Base-by-base conservation (phyloP, 441 rosid species). In the Breynia disticha region DNA sequence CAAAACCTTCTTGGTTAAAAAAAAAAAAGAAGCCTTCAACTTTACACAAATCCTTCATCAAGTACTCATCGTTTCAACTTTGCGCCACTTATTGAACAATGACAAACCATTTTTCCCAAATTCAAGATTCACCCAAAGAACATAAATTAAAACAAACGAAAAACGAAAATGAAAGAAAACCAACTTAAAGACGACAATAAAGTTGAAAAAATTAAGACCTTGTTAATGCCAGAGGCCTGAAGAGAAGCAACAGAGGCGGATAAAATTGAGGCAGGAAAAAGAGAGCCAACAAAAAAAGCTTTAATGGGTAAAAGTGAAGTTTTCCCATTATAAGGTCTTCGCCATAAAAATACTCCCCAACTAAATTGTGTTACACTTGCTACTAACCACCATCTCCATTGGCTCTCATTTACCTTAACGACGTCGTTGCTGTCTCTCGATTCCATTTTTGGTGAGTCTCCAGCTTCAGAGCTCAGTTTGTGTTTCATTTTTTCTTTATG, bases 231-330 rank as follows among this genome's bases (percentile, higher is more conserved):
- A 7, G 73, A 74, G 56, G 83, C 91, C 32, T 66, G 73, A 24
- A 89, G 79, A 53, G 67, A 59, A 32, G 82, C 80, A 56, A 79
- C 12, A 59, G 88, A 70, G 38, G 79, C 78, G 7, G 83, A 55
- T 56, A 86, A 81, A 35, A 74, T 67, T 22, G 86, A 75, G 37
- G 91, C 87, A 20, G 85, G 77, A 64, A 85, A 88, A n/a, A 88
- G 88, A 44, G 89, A 74, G 17, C 86, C 91, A 46, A 85, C 77
- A 3, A 76, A 82, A 35, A 78, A 78, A 52, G 89, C 93, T 69
- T 79, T 83, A 0, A 76, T n/a, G 17, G 90, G 86, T 90, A 86
- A 77, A 1, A 81, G 50, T 4, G 72, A 72, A 50, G 61, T 44
- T 19, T 79, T 78, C 1, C 88, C 88, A 16, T 64, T 64, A 69